phyloP scores from a whole-genome alignment of 208 protist species.

The Vickermania ingenoplastis region DNA sequence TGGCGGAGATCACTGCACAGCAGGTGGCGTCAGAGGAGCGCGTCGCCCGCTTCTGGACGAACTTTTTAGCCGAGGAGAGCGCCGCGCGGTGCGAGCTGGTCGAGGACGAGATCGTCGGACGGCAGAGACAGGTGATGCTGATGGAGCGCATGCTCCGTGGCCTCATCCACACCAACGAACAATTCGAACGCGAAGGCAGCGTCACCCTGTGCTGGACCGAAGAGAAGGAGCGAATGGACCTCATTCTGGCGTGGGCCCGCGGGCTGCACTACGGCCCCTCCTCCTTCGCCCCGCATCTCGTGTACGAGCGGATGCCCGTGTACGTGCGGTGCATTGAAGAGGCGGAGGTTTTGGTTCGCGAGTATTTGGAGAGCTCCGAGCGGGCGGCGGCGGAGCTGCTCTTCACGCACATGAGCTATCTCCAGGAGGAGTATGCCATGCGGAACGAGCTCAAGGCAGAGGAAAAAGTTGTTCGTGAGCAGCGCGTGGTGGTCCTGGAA shows the following conservation, averaged over 20 bases:
- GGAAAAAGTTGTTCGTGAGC: background rate
- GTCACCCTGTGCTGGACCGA: background rate
- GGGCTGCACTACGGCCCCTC: constrained; percentile 1
- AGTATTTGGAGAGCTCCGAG: background rate
- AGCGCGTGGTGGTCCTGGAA: background rate
- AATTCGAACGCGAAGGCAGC: background rate
- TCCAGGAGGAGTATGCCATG: background rate
- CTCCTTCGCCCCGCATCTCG: background rate
- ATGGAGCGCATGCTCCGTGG: background rate
- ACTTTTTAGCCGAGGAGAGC: background rate
- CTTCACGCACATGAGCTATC: background rate
- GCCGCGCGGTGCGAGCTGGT: background rate
- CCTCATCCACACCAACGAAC: background rate
- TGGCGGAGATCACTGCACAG: background rate
- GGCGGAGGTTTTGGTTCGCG: background rate
- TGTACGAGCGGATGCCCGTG: background rate
- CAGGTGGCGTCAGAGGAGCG: constrained; percentile 1
- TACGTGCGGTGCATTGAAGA: constrained; percentile 2
- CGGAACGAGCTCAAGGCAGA: background rate
- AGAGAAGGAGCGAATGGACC: background rate
- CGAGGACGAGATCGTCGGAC: background rate
- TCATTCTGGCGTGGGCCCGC: background rate
- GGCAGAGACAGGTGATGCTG: background rate
- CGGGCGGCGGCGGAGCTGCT: background rate
- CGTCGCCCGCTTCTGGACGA: background rate